Evolutionary conservation across 148 eudicot species (phyloP), one percentile per base, ranked within the genome.

Genomic region (Euryodendron excelsum): DNA sequence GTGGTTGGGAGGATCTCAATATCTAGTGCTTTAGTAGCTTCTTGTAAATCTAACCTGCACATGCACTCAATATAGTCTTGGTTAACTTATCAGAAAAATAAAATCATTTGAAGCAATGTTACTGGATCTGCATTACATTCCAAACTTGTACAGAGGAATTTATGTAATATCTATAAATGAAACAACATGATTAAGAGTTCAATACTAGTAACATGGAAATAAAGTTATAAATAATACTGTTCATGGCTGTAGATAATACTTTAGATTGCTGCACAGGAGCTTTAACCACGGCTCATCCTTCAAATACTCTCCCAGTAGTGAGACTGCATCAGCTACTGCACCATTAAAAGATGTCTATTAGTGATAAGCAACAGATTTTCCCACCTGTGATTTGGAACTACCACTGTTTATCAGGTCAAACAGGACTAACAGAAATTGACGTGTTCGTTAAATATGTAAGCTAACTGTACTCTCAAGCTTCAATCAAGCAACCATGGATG

Each of bases 261-360:
- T 90, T 62, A 93, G 85, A 77, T 88, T 87, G 86, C 78, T 67
- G 77, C 99, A 96, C 39, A 96, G 78, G 77, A 88, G 88, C 79
- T 96, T 90, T 83, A 92, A 64, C 99, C 99, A 96, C 4, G 99
- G 98, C 64, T 92, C 95, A 48, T 96, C 97, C 84, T 82, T 90
- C 86, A 96, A 47, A 87, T 96, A 96, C 73, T 96, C 99, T 39
- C 96, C 90, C 80, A 96, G 67, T 65, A 96, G 82, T 33, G 94
- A 87, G 23, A 91, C 89, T 15, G 87, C 90, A 69, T 91, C 98
- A 69, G 86, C 78, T 82, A 93, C 98, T 94, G 94, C 83, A 77
- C 44, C 64, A 33, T 34, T 9, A 17, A 33, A 62, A 76, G 44
- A 55, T 30, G 41, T 18, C 13, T 33, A 48, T 47, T 37, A 70